Base-by-base conservation (phyloP, 2,329 filamentous ascomycete species). In the Clonostachys rhizophaga region DNA sequence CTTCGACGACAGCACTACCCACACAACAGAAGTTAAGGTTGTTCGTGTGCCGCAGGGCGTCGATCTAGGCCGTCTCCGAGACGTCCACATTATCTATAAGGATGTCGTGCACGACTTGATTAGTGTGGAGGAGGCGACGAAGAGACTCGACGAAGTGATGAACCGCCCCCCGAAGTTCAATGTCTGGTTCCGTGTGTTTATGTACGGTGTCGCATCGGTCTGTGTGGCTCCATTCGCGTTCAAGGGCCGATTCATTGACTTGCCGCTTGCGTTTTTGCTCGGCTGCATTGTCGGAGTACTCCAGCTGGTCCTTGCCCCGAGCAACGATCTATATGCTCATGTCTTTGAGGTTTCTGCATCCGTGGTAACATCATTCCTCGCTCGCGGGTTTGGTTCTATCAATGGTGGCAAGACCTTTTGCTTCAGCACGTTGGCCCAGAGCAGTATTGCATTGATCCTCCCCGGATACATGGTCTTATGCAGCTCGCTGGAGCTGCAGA, bases 201-300 rank as follows among this genome's bases (percentile, higher is more conserved):
- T 90, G 34, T 91, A 89, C 54, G 90, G 90, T 0, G 66, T 91
- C 6, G 89, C 89, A 2, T 89, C 87, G 12, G 85, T 83, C 1
- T 79, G 75, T 7, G 89, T 94, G 1, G 89, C 86, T 0, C 88
- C 88, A 0, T 94, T 94, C 57, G 88, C 87, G 5, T 95, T 94
- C 58, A 72, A 83, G 47, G 87, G 86, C 4, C 79, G 88, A 5
- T 80, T 84, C 39, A 86, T 92, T 56, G 90, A 95, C 60, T 70
- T 94, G 49, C 88, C 88, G 0, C 77, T 91, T 30, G 83, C 84
- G 17, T 94, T 94, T 61, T 47, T 89, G 1, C 75, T 95, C 1
- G 89, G 90, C 3, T 84, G 81, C 57, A 69, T 91, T 16, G 75
- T 95, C 1, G 89, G 89, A 1, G 66, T 84, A 46, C 70, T 95